Evolutionary conservation across 768 basidiomycete species (phyloP).

Genomic region (Podaxis sp.): DNA sequence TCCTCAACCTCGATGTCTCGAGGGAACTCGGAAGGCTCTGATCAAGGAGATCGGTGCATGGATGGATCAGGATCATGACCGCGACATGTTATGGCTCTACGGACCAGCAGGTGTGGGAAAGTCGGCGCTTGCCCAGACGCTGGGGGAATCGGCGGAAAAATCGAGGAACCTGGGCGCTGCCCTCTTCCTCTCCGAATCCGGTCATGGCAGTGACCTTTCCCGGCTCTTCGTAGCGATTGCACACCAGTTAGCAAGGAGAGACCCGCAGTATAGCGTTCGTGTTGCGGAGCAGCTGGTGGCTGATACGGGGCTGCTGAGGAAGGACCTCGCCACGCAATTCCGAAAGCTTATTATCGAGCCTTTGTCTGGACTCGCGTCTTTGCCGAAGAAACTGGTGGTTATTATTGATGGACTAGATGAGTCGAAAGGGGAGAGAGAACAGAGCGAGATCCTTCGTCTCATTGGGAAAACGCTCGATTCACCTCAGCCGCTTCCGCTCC

Average conservation of each 20-base stretch:
- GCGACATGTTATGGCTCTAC: background rate
- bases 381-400: background rate
- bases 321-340: slow-evolving; percentile 4
- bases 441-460: slow-evolving; percentile 12
- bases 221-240: slow-evolving; percentile 11
- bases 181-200: slow-evolving; percentile 14
- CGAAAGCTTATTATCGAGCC: slow-evolving; percentile 10
- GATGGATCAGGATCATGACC: background rate
- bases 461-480: slow-evolving; percentile 3
- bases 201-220: slow-evolving; percentile 3
- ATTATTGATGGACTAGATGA: slow-evolving; percentile 19
- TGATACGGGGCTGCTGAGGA: background rate
- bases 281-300: slow-evolving; percentile 5
- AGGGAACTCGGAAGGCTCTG: slow-evolving; percentile 6
- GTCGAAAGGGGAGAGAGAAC: slow-evolving; percentile 10
- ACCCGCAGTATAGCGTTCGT: background rate
- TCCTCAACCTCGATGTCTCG: slow-evolving; percentile 8
- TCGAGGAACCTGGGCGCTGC: slow-evolving; percentile 2
- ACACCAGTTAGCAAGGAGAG: slow-evolving; percentile 9
- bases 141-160: slow-evolving; percentile 10
- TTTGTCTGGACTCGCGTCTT: background rate
- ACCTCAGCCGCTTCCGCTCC: slow-evolving; percentile 7
- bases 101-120: slow-evolving; percentile 14
- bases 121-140: slow-evolving; percentile 13
- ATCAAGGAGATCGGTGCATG: slow-evolving; percentile 1